A percentile compares a stretch with the other conserved stretches of the same genome.
phyloP scores from a whole-genome alignment of 805 yeast species.

The Hanseniaspora meyeri region DNA sequence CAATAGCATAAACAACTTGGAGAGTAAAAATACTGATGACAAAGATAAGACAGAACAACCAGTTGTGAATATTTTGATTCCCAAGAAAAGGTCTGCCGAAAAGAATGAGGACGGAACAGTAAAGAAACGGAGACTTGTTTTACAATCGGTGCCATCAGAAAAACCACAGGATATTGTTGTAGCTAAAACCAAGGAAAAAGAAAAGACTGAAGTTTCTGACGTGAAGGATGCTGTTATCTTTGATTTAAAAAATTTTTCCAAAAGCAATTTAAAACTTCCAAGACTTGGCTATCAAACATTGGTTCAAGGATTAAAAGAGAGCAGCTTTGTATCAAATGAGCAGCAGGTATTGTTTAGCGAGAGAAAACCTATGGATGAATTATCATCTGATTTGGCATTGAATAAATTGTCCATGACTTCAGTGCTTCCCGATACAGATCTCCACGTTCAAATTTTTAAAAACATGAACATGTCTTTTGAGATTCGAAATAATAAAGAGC shows the following conservation, averaged over 20 bases:
- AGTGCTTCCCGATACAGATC: slow-evolving; percentile 23
- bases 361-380: slow-evolving; percentile 24
- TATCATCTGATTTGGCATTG: slow-evolving; percentile 27
- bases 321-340: slow-evolving; percentile 17
- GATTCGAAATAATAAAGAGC: slow-evolving; percentile 28
- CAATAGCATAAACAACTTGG: slow-evolving; percentile 20
- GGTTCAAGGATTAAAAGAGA: slow-evolving; percentile 44
- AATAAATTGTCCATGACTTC: slow-evolving; percentile 27
- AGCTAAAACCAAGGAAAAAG: not conserved
- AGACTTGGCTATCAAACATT: slow-evolving; percentile 52
- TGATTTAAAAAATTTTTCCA: slow-evolving; percentile 10
- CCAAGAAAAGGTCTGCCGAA: slow-evolving; percentile 23
- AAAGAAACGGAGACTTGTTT: slow-evolving; percentile 64
- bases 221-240: not conserved
- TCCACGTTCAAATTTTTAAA: slow-evolving; percentile 23
- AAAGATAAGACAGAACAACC: slow-evolving; percentile 11
- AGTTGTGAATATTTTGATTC: slow-evolving; percentile 21
- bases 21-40: slow-evolving; percentile 19
- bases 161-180: too few species aligned
- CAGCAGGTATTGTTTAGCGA: slow-evolving; percentile 41
- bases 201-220: not conserved
- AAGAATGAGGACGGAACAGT: slow-evolving; percentile 53
- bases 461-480: slow-evolving; percentile 24
- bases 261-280: slow-evolving; percentile 43
- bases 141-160: slow-evolving; percentile 40